Percentiles rank a stretch among this genome's conserved stretches.
Evolutionary conservation across 2,329 filamentous ascomycete species (phyloP).

Genomic region (Emmonsiellopsis sp.): DNA sequence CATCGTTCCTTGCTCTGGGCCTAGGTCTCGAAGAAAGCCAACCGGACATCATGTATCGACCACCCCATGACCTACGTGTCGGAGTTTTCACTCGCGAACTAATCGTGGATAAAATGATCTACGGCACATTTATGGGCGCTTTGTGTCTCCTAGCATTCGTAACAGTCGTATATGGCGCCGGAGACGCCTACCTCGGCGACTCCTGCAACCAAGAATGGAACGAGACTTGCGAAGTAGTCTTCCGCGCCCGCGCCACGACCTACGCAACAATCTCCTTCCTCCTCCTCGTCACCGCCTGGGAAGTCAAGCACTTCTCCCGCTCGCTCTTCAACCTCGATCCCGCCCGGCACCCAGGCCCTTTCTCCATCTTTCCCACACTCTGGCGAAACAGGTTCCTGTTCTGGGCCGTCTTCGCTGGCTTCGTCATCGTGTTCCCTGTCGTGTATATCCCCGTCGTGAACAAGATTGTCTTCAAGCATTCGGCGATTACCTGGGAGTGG

Average conservation of each 20-base stretch:
- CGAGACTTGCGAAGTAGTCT: constrained; percentile 43
- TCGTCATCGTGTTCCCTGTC: constrained; percentile 46
- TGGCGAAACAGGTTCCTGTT: constrained; percentile 65
- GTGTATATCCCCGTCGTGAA: constrained; percentile 61
- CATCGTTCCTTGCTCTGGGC: constrained; percentile 75
- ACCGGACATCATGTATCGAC: constrained; percentile 67
- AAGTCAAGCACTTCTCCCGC: constrained; percentile 64
- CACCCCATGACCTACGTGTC: constrained; percentile 54
- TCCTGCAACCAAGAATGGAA: constrained; percentile 46
- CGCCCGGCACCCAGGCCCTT: constrained; percentile 46
- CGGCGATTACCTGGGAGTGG: constrained; percentile 60
- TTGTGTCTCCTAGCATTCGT: constrained; percentile 32
- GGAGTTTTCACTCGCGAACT: constrained; percentile 34
- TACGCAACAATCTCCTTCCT: constrained; percentile 68
- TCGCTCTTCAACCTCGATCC: constrained; percentile 59
- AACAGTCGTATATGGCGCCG: constrained; percentile 28
- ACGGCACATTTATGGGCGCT: constrained; percentile 38
- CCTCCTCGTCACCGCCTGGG: constrained; percentile 67
- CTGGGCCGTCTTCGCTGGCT: constrained; percentile 51
- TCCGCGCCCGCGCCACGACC: constrained; percentile 62
- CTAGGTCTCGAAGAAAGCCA: constrained; percentile 69
- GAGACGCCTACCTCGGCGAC: constrained; percentile 38
- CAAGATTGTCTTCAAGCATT: constrained; percentile 54
- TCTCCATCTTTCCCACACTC: constrained; percentile 55
- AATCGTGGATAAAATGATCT: constrained; percentile 33